Base-by-base conservation (phyloP, 1,284 basidiomycete genomes). In the Mrakiaceae sp. region DNA sequence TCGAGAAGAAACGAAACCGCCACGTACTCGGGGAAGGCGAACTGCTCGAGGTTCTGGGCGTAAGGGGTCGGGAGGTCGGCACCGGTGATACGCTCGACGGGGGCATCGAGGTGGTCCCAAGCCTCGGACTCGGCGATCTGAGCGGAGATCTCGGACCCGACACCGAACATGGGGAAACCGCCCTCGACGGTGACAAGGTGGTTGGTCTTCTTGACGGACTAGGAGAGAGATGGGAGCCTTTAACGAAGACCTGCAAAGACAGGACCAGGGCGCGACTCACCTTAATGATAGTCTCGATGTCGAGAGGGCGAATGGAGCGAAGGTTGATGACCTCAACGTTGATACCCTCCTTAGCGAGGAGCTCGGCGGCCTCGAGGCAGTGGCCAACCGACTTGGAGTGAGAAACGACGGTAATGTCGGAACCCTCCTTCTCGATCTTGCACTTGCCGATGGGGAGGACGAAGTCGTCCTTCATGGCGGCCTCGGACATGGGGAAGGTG, bases 271-370 rank as follows among this genome's bases (percentile, higher is more conserved):
- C n/a, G 12, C 12, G 48, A 40, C 58, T 7, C 4, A 59, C 58
- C 58, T 84, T 82, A 77, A 89, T 89, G 77, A 98, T 96, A 62
- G 93, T 95, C 69, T 96, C 90, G 73, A 98, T 95, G 77, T 98
- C 96, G 58, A 98, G 84, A 60, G 96, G 96, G 70, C 60, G 50
- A 73, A 95, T 94, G 70, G 83, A 87, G 71, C 95, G 85, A 70
- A 99, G 83, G 82, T 99, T 99, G 82, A 99, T 88, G 70, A 99
- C 93, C 79, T 99, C 96, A 47, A 90, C 93, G 77, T 91, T 90
- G 81, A 99, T 87, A 56, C 93, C 95, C 57, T 81, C 90, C 82
- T 97, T 93, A 71, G 90, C 90, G 54, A 99, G 82, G 60, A 81
- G 79, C 69, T 97, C 92, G 27, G 96, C 96, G 54, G 94, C 92